A percentile compares a stretch with the other conserved stretches of the same genome.
phyloP scores from a whole-genome alignment of 2,329 filamentous ascomycete species.

The Fusarium proliferatum region DNA sequence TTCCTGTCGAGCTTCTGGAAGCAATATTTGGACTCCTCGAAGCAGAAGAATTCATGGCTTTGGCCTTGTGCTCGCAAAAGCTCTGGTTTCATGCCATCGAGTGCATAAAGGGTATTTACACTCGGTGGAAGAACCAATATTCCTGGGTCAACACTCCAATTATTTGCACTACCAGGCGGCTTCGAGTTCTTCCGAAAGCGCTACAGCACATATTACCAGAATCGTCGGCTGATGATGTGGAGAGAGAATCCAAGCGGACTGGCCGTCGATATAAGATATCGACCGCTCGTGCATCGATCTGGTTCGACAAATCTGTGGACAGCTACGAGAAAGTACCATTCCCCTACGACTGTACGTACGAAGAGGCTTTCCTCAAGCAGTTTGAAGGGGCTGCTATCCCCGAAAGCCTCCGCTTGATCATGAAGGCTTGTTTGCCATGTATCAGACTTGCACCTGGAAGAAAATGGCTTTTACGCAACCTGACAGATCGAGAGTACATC shows the following conservation, averaged over 20 bases:
- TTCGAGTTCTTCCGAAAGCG: not conserved
- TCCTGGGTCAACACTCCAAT: slow-evolving; percentile 24
- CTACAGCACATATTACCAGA: not conserved
- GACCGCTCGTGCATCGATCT: not conserved
- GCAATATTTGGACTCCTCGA: not conserved
- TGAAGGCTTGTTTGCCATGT: not conserved
- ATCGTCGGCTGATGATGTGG: accelerated
- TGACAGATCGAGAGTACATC: slow-evolving; percentile 11
- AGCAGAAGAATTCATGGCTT: not conserved
- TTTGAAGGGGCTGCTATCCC: not conserved
- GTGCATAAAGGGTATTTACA: not conserved
- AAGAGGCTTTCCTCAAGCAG: not conserved
- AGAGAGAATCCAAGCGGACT: not conserved
- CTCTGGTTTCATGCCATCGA: not conserved
- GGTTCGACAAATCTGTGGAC: not conserved
- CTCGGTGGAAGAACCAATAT: not conserved
- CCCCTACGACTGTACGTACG: not conserved
- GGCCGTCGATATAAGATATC: not conserved
- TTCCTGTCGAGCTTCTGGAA: not conserved
- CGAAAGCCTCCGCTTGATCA: accelerated
- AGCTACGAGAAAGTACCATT: not conserved
- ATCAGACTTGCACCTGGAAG: not conserved
- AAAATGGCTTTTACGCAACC: slow-evolving; percentile 20
- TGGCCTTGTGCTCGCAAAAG: slow-evolving; percentile 6
- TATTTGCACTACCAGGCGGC: not conserved